These are phyloP conservation scores for Beauveria australis DNA, from an alignment of 2,329 filamentous ascomycete species.

Conservation along the genomic window DNA sequence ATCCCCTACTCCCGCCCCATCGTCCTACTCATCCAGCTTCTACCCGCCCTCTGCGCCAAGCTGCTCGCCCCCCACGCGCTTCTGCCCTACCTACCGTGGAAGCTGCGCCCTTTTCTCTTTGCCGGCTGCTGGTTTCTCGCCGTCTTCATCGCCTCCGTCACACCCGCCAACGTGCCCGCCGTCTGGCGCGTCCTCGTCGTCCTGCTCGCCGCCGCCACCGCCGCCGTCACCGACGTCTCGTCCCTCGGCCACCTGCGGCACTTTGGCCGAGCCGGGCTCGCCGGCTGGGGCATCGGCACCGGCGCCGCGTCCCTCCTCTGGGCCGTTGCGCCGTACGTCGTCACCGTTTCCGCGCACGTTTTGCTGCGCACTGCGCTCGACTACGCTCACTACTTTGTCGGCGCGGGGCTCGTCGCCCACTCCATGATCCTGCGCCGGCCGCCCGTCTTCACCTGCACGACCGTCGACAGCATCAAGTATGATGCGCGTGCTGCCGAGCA, in stretches of 20 bases:
- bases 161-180: conserved; percentile 27
- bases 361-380: conserved; percentile 22
- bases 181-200: conserved; percentile 22
- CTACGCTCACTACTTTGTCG: conserved; percentile 20
- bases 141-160: conserved; percentile 19
- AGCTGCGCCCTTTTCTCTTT: conserved; percentile 20
- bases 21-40: conserved; percentile 24
- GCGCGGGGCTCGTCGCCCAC: conserved; percentile 20
- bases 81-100: conserved; percentile 21
- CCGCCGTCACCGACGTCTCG: conserved; percentile 25
- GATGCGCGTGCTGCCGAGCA: conserved; percentile 12
- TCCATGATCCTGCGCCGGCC: conserved; percentile 22
- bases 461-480: conserved; percentile 15
- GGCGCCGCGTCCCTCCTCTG: conserved; percentile 22
- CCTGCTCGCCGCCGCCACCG: conserved; percentile 20
- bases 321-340: conserved; percentile 21
- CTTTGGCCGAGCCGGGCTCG: conserved; percentile 23
- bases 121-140: conserved; percentile 22
- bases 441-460: conserved; percentile 14
- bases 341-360: conserved; percentile 20
- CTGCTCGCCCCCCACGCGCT: conserved; percentile 19
- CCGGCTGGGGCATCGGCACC: conserved; percentile 28
- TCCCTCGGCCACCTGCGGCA: conserved; percentile 23
- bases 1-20: conserved; percentile 24
- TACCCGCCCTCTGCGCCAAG: conserved; percentile 24